A percentile compares a stretch with the other conserved stretches of the same genome.
phyloP scores from a whole-genome alignment of 1,284 basidiomycete species.

The Polyporus tsugae region DNA sequence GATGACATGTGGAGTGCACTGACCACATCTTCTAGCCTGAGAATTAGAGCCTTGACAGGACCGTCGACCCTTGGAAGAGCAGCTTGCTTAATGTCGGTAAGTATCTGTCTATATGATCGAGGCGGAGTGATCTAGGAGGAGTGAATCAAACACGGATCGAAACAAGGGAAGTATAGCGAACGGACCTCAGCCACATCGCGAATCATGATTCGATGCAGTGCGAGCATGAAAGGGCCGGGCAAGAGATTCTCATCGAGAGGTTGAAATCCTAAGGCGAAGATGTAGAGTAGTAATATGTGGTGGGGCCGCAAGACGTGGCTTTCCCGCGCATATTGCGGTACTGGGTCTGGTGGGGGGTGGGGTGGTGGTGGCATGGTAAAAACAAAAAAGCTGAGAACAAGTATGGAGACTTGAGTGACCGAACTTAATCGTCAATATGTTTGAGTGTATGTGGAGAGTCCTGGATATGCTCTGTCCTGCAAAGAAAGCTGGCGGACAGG shows the following conservation, averaged over 20 bases:
- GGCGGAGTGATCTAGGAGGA: conserved; percentile 48
- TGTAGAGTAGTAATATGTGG: conserved; percentile 70
- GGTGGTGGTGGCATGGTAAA: conserved; percentile 52
- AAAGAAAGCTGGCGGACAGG: background rate
- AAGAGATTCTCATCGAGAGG: conserved; percentile 59
- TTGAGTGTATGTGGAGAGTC: too few relatives aligned
- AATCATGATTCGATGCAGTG: conserved; percentile 46
- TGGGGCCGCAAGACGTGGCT: conserved; percentile 75
- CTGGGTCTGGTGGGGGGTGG: conserved; percentile 17
- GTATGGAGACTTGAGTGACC: too few relatives aligned
- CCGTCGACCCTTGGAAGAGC: conserved; percentile 27
- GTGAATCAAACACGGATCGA: background rate
- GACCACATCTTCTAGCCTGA: conserved; percentile 55
- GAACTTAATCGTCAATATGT: too few relatives aligned
- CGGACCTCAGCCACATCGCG: conserved; percentile 39
- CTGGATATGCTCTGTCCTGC: background rate
- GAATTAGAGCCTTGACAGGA: conserved; percentile 36
- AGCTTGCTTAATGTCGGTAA: conserved; percentile 41
- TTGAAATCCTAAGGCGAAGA: conserved; percentile 67
- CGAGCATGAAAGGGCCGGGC: conserved; percentile 65
- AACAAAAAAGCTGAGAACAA: background rate
- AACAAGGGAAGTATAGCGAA: background rate
- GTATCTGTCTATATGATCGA: conserved; percentile 48
- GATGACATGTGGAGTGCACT: conserved; percentile 26
- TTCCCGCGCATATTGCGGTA: conserved; percentile 37